These are phyloP conservation scores for Peniophora sp. DNA, from an alignment of 1,284 basidiomycete genomes.

Conservation along the genomic window DNA sequence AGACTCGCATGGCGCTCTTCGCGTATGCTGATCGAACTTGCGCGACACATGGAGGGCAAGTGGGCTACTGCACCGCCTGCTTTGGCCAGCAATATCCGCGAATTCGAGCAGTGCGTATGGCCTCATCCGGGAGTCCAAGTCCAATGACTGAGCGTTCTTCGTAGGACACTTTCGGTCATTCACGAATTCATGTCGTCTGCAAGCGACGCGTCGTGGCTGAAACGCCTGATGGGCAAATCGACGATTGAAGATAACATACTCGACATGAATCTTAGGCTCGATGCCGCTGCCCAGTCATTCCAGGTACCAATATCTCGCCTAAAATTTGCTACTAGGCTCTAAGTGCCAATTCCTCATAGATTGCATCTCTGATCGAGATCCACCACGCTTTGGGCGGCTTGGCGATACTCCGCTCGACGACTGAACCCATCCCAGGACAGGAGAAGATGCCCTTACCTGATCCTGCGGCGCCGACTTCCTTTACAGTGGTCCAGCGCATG, in stretches of 20 bases:
- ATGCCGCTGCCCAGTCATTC: slow-evolving; percentile 38
- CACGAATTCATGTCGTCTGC: slow-evolving; percentile 31
- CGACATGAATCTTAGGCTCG: slow-evolving; percentile 26
- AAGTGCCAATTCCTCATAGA: slow-evolving; percentile 18
- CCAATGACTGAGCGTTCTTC: not conserved
- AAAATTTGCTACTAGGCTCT: not conserved
- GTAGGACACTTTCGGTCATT: slow-evolving; percentile 29
- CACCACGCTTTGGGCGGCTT: slow-evolving; percentile 32
- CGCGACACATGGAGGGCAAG: slow-evolving; percentile 37
- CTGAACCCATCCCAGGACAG: no score
- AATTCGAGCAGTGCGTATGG: slow-evolving; percentile 33
- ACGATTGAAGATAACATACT: slow-evolving; percentile 29
- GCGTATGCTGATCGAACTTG: slow-evolving; percentile 35
- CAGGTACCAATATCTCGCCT: slow-evolving; percentile 26
- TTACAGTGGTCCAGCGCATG: no score
- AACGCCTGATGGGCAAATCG: slow-evolving; percentile 30
- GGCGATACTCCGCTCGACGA: no score
- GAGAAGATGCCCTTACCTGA: not conserved
- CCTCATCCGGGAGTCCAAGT: not conserved
- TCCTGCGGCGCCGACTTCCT: not conserved
- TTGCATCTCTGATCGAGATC: slow-evolving; percentile 42
- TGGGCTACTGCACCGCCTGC: slow-evolving; percentile 35
- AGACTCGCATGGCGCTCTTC: slow-evolving; percentile 36
- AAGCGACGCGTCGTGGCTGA: slow-evolving; percentile 31
- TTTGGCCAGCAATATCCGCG: slow-evolving; percentile 33